Base-by-base conservation (phyloP, 2,329 filamentous ascomycete genomes). In the Emydomyces testavorans region DNA sequence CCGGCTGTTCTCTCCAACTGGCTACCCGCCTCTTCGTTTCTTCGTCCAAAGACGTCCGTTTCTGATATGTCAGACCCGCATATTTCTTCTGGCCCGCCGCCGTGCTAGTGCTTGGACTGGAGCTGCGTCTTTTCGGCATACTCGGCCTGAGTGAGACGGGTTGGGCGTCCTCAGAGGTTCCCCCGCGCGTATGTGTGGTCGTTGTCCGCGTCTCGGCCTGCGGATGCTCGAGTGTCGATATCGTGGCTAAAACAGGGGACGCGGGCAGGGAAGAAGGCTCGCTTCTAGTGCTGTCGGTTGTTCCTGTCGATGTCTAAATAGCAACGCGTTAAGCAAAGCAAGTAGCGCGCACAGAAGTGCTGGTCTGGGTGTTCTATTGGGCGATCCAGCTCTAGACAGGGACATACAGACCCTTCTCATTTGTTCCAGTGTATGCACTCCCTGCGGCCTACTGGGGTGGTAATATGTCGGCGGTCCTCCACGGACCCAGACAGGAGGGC, bases 1-100 rank as follows among this genome's bases (percentile, higher is more conserved):
- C 42, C 45, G 59, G 57, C 61, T 71, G 68, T n/a, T 73, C 71
- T 43, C 61, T 62, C 58, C 67, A 74, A 51, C 66, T 71, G 18
- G 63, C 57, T 28, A 68, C 58, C 38, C 71, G 60, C 2, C 60
- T 62, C 5, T 58, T 54, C 34, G 65, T 56, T 1, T 55, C 53
- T 0, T 63, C 59, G 54, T 71, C 68, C 7, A 46, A 49, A 1
- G 58, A 62, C 32, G 65, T 65, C 8, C 71, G 64, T 53, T 74
- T 74, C 57, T 71, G 69, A 23, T 60, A 62, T 4, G 64, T 63
- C 51, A 73, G 59, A 24, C 65, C 63, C 2, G 61, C 53, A 53
- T 66, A 68, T 15, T 20, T 23, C 13, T 29, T 23, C 47, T 43
- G 47, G 6, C 41, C 40, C 3, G 4, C 23, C 13, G 44, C 15